Evolutionary conservation across 1,139 yeast species (phyloP).

Genomic region (Hansenula sp.): DNA sequence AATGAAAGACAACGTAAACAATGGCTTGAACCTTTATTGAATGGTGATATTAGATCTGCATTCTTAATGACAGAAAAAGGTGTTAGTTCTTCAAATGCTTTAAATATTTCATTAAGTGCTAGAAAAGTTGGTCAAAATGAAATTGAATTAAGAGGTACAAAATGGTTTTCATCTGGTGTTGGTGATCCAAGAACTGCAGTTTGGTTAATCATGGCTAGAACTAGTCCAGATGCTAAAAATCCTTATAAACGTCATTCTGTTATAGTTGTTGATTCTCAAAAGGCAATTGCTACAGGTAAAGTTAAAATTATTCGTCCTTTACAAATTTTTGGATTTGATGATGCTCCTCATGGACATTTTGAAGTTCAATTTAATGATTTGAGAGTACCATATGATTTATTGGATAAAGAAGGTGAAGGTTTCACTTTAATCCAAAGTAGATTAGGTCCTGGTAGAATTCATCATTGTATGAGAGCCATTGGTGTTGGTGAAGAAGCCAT

Average conservation of each 20-base stretch:
- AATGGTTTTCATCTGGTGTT: slow-evolving; percentile 77
- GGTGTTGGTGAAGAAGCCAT: slow-evolving; percentile 66
- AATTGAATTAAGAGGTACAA: slow-evolving; percentile 58
- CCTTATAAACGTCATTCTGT: slow-evolving; percentile 58
- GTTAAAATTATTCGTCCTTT: slow-evolving; percentile 53
- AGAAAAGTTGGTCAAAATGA: slow-evolving; percentile 37
- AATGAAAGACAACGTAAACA: slow-evolving; percentile 44
- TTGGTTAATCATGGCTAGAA: slow-evolving; percentile 68
- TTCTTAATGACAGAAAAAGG: slow-evolving; percentile 71
- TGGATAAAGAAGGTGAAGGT: slow-evolving; percentile 55
- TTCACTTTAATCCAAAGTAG: slow-evolving; percentile 68
- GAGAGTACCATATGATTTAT: slow-evolving; percentile 43
- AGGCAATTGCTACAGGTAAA: slow-evolving; percentile 46
- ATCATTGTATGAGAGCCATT: slow-evolving; percentile 68
- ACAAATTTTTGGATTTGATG: slow-evolving; percentile 59
- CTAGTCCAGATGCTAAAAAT: slow-evolving; percentile 32
- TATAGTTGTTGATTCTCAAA: slow-evolving; percentile 50
- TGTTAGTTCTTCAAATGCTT: slow-evolving; percentile 62
- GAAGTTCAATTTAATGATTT: slow-evolving; percentile 53
- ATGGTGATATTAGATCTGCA: slow-evolving; percentile 61
- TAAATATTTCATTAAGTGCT: slow-evolving; percentile 55
- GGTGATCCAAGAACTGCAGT: slow-evolving; percentile 63
- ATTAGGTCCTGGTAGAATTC: slow-evolving; percentile 70
- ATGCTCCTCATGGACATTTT: slow-evolving; percentile 74
- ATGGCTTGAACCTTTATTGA: slow-evolving; percentile 54